phyloP scores from a whole-genome alignment of 2,329 filamentous ascomycete genomes.

The Pyrenophora teres region DNA sequence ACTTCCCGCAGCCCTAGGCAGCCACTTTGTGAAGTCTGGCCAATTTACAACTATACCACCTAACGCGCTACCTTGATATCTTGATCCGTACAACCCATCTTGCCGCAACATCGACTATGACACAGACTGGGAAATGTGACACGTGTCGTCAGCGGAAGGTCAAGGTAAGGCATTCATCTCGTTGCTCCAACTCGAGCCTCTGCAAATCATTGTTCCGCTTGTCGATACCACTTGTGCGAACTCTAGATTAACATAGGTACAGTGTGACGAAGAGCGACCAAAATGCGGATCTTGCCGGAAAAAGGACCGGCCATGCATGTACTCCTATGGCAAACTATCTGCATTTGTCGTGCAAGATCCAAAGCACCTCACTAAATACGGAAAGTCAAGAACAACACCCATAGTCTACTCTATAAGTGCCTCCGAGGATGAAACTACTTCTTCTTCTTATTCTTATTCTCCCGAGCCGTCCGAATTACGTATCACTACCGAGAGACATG shows the following conservation, averaged over 20 bases:
- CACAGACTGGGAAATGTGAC: constrained; percentile 39
- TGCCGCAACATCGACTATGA: constrained; percentile 18
- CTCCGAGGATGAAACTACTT: neutral
- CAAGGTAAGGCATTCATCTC: constrained; percentile 23
- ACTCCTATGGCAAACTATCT: constrained; percentile 34
- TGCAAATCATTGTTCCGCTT: too few relatives aligned
- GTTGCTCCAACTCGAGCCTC: too few relatives aligned
- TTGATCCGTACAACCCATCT: neutral
- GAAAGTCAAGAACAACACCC: constrained; percentile 24
- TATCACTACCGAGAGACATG: constrained; percentile 24
- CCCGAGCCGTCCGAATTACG: constrained; percentile 18
- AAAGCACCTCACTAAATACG: constrained; percentile 37
- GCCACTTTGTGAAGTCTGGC: neutral
- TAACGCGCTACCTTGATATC: neutral
- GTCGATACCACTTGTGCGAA: neutral
- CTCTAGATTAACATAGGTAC: neutral
- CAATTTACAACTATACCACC: neutral
- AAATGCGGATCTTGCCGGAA: constrained; percentile 36
- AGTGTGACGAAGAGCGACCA: constrained; percentile 39
- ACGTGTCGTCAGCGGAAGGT: constrained; percentile 40
- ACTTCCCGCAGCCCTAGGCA: neutral
- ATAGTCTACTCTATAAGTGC: constrained; percentile 18
- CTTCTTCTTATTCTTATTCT: constrained; percentile 8
- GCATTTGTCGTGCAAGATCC: constrained; percentile 37
- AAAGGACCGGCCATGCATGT: constrained; percentile 34